phyloP scores from a whole-genome alignment of 768 basidiomycete species.

The Phaeotremella skinneri region DNA sequence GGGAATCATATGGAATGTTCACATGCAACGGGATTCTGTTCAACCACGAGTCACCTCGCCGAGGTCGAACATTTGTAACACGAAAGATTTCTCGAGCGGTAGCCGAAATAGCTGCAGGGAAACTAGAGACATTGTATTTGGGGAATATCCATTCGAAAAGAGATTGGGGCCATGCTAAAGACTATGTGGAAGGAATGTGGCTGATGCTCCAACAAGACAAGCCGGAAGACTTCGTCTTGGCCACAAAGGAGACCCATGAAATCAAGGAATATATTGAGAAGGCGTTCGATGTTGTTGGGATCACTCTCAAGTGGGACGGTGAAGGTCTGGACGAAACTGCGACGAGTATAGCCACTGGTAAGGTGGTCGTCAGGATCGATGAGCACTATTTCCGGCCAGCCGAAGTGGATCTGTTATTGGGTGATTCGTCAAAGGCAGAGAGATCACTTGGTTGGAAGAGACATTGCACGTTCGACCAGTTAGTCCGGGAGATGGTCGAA shows the following conservation, averaged over 20 bases:
- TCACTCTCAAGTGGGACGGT: constrained; percentile 57
- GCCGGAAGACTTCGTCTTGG: constrained; percentile 68
- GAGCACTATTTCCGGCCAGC: constrained; percentile 88
- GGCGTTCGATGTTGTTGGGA: constrained; percentile 69
- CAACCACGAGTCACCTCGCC: constrained; percentile 94
- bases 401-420: constrained; percentile 89
- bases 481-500: constrained; percentile 88
- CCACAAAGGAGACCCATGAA: constrained; percentile 79
- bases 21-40: constrained; percentile 96
- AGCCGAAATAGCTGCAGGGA: constrained; percentile 85
- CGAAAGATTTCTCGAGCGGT: constrained; percentile 89
- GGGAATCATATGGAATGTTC: constrained; percentile 91
- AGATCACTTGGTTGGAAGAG: constrained; percentile 86
- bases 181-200: constrained; percentile 98
- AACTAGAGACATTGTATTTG: constrained; percentile 85
- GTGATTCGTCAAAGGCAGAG: constrained; percentile 88
- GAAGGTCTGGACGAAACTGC: constrained; percentile 18
- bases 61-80: constrained; percentile 93
- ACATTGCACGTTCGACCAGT: constrained; percentile 71
- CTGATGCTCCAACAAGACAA: constrained; percentile 82
- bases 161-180: constrained; percentile 85
- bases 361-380: constrained; percentile 78
- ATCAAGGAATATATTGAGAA: constrained; percentile 92
- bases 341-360: constrained; percentile 64
- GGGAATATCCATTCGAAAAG: constrained; percentile 92